A percentile compares a stretch with the other conserved stretches of the same genome.
Conservation (phyloP, 352 stramenopile species). For the Globisporangium nunn region DNA sequence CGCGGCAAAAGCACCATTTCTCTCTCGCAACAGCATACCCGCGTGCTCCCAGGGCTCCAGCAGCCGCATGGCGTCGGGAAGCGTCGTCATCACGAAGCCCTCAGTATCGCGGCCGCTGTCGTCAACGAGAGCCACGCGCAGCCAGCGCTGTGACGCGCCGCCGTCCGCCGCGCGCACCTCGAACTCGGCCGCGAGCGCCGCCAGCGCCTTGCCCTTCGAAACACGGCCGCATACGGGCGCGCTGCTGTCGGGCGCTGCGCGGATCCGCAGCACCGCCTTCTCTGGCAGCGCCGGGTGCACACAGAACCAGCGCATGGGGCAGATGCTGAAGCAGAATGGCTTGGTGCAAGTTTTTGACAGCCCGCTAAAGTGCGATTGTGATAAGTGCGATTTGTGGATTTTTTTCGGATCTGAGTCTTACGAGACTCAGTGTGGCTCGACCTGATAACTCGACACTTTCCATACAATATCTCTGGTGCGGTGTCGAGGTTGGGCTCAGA, state of each 20-base stretch:
- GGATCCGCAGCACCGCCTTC: constrained; percentile 60
- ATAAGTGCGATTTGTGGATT: too few relatives aligned
- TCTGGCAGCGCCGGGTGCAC: constrained; percentile 44
- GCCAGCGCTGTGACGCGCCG: constrained; percentile 28
- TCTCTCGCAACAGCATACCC: constrained; percentile 1
- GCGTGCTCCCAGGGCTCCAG: constrained; percentile 44
- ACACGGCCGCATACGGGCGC: constrained; percentile 33
- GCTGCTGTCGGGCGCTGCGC: constrained; percentile 37
- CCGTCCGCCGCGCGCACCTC: constrained; percentile 16
- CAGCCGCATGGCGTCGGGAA: constrained; percentile 35
- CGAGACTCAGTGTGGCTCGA: too few relatives aligned
- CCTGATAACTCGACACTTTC: too few relatives aligned
- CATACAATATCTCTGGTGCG: too few relatives aligned
- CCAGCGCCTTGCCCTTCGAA: constrained; percentile 41
- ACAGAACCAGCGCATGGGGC: constrained; percentile 68
- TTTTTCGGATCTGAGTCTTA: too few relatives aligned
- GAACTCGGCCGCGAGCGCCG: constrained; percentile 26
- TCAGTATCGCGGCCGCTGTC: constrained; percentile 10
- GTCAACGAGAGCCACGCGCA: constrained; percentile 42
- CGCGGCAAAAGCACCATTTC: neutral
- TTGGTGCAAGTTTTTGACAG: neutral
- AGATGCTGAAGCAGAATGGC: neutral
- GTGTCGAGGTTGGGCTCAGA: too few relatives aligned
- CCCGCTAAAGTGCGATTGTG: neutral
- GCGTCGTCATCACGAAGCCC: constrained; percentile 46